phyloP scores from a whole-genome alignment of 352 stramenopile genomes.

The Phytopythium delawarense region DNA sequence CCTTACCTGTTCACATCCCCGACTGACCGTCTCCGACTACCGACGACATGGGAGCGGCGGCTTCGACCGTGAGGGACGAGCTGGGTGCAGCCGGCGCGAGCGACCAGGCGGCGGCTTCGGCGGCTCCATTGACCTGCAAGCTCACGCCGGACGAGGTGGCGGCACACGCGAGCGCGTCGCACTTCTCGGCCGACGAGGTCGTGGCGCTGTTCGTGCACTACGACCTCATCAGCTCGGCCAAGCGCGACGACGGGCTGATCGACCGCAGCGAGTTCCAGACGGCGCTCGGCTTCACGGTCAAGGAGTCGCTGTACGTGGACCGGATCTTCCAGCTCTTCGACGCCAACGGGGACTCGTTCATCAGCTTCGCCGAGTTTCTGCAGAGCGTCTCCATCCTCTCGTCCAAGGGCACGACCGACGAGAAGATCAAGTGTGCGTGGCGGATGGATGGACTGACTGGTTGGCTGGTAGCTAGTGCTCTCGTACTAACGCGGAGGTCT shows the following conservation, averaged over 20 bases:
- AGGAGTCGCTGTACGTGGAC: slow-evolving; percentile 82
- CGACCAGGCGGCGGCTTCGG: neutral
- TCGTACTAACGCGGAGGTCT: neutral
- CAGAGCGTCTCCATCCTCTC: slow-evolving; percentile 70
- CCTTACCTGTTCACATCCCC: neutral
- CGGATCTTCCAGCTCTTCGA: slow-evolving; percentile 82
- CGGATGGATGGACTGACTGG: neutral
- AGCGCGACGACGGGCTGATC: slow-evolving; percentile 67
- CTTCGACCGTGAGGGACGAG: slow-evolving; percentile 56
- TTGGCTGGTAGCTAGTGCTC: neutral
- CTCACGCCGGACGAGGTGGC: slow-evolving; percentile 48
- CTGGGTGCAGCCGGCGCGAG: slow-evolving; percentile 9
- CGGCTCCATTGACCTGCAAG: slow-evolving; percentile 38
- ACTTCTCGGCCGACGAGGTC: slow-evolving; percentile 62
- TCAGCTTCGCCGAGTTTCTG: slow-evolving; percentile 78
- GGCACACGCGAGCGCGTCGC: slow-evolving; percentile 30
- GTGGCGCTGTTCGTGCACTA: slow-evolving; percentile 58
- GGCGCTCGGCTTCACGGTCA: slow-evolving; percentile 66
- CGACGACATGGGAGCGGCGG: slow-evolving; percentile 45
- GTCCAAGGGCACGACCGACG: slow-evolving; percentile 53
- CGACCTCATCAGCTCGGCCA: slow-evolving; percentile 59
- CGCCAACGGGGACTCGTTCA: slow-evolving; percentile 71
- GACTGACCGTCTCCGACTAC: too few species aligned
- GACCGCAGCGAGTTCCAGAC: slow-evolving; percentile 80
- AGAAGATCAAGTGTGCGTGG: slow-evolving; percentile 71